Evolutionary conservation across 768 basidiomycete genomes (phyloP).

Genomic region (Basidioascus undulatus): DNA sequence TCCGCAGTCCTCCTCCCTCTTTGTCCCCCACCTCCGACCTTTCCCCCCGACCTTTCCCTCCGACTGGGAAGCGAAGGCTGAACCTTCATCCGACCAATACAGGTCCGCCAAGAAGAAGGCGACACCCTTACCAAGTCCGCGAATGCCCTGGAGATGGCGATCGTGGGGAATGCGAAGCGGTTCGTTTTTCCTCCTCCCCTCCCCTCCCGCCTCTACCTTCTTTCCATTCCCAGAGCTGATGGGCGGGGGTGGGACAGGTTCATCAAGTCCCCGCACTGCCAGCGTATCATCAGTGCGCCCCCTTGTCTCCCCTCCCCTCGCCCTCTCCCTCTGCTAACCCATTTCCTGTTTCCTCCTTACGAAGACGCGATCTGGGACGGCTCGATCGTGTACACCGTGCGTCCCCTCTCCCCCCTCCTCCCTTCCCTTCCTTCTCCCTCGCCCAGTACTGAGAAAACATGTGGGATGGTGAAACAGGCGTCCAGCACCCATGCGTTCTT

Average conservation of each 20-base stretch:
- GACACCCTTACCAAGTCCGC: no score
- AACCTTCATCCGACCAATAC: no score
- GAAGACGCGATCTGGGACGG: conserved; percentile 20
- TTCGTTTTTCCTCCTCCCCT: conserved; percentile 2
- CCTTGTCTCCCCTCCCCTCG: background rate
- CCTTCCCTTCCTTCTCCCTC: background rate
- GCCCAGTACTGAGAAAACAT: no score
- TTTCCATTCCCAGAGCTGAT: conserved; percentile 9
- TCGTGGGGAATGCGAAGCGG: conserved; percentile 18
- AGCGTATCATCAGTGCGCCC: conserved; percentile 18
- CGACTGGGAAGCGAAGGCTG: no score
- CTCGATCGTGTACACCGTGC: conserved; percentile 19
- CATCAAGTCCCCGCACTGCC: conserved; percentile 20
- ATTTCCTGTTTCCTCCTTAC: background rate
- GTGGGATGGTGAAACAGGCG: background rate
- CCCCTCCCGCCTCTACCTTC: conserved; percentile 8
- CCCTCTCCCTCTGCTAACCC: background rate
- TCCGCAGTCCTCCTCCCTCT: conserved; percentile 5
- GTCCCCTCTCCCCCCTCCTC: conserved; percentile 19
- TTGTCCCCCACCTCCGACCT: conserved; percentile 3
- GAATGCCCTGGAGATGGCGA: conserved; percentile 22
- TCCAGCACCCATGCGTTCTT: background rate
- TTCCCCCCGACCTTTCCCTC: no score
- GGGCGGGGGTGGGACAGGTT: conserved; percentile 11
- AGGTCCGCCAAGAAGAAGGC: no score